Conservation (phyloP, 306 rosid species). For the Dalbergia cultrata region DNA sequence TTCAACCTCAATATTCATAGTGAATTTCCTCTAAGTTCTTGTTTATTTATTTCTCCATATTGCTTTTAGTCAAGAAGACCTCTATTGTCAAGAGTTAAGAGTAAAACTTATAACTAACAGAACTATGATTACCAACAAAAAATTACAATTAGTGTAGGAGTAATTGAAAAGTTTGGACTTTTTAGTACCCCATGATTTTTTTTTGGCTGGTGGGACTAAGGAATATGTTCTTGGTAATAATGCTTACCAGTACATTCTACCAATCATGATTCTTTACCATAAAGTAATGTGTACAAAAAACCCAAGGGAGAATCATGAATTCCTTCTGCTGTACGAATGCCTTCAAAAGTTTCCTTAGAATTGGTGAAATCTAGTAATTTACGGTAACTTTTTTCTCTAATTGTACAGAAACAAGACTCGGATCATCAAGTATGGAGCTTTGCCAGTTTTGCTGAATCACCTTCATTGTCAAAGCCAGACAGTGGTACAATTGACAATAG, state of each 20-base stretch:
- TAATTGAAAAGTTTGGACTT: conserved; percentile 42
- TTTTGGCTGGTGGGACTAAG: conserved; percentile 54
- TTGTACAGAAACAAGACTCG: conserved; percentile 72
- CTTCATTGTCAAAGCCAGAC: conserved; percentile 62
- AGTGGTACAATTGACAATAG: conserved; percentile 60
- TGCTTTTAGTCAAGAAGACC: not conserved
- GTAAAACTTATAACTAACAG: conserved; percentile 8
- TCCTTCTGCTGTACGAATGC: conserved; percentile 52
- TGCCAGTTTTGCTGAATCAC: conserved; percentile 65
- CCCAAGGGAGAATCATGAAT: conserved; percentile 32
- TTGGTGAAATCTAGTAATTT: conserved; percentile 3
- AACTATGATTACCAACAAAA: conserved; percentile 7
- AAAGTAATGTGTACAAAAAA: conserved; percentile 39
- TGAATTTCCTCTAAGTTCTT: not conserved
- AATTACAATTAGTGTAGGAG: conserved; percentile 19
- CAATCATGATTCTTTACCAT: conserved; percentile 50
- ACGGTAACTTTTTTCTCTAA: not conserved
- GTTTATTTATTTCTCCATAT: conserved; percentile 20
- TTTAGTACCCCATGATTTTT: conserved; percentile 35
- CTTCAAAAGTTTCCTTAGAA: conserved; percentile 31
- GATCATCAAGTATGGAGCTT: conserved; percentile 67
- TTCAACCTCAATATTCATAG: conserved; percentile 31
- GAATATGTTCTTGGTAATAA: conserved; percentile 60
- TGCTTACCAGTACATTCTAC: conserved; percentile 46
- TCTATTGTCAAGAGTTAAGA: conserved; percentile 1